phyloP scores from a whole-genome alignment of 164 flowering plant species.

The Brasenia schreberi region DNA sequence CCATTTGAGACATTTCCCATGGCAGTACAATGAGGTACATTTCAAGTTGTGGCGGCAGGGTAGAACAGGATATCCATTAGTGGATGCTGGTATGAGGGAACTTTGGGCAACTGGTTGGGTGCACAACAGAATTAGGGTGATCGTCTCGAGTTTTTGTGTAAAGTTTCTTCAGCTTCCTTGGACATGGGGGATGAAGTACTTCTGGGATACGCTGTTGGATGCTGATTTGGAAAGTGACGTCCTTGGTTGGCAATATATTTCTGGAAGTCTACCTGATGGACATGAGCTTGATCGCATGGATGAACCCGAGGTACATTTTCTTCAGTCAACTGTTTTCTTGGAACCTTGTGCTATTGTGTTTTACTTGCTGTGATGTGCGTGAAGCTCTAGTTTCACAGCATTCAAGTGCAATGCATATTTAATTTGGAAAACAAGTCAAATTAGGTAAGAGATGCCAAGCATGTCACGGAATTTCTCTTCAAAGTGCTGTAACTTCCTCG shows the following conservation, averaged over 20 bases:
- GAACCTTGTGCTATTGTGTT: no score
- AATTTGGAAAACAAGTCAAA: no score
- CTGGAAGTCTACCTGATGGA: slow-evolving; percentile 94
- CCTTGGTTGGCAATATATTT: slow-evolving; percentile 96
- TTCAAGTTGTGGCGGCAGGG: slow-evolving; percentile 96
- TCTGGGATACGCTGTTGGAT: slow-evolving; percentile 95
- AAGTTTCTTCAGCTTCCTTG: slow-evolving; percentile 82
- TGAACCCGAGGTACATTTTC: slow-evolving; percentile 50
- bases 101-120: slow-evolving; percentile 98
- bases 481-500: no score
- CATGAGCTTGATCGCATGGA: slow-evolving; percentile 81
- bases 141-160: slow-evolving; percentile 72
- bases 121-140: slow-evolving; percentile 73
- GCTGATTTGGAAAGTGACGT: slow-evolving; percentile 90
- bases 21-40: slow-evolving; percentile 32
- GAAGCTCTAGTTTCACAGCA: no score
- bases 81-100: slow-evolving; percentile 97
- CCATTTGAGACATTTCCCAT: slow-evolving; percentile 61
- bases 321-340: background rate
- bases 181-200: slow-evolving; percentile 98
- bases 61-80: slow-evolving; percentile 84
- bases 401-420: no score
- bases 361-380: no score
- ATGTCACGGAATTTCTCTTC: no score
- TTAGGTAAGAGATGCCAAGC: no score